phyloP scores from a whole-genome alignment of 1,284 basidiomycete species.

The Boletus coffeatus region DNA sequence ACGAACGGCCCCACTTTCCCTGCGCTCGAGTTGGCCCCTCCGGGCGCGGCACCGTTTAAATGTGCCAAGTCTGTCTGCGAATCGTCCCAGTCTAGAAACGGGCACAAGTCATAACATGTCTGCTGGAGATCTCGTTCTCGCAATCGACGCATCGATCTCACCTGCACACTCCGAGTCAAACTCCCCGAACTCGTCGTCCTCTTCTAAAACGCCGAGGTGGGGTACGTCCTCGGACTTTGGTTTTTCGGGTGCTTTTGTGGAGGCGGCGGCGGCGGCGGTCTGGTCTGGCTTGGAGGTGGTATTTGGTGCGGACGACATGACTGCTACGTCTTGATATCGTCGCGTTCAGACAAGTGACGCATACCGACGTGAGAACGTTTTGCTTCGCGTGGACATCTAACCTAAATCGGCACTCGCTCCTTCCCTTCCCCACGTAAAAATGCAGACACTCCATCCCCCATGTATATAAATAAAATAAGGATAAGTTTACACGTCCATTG shows the following conservation, averaged over 20 bases:
- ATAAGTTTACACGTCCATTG: no score
- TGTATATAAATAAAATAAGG: no score
- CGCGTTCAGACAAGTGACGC: conserved; percentile 8
- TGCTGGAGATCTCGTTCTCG: conserved; percentile 18
- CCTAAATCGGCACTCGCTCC: not conserved
- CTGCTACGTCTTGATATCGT: not conserved
- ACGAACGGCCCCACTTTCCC: conserved; percentile 30
- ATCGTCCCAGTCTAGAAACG: no score
- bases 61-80: no score
- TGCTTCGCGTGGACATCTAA: not conserved
- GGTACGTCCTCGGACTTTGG: conserved; percentile 37
- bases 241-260: conserved; percentile 31
- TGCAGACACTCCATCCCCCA: no score
- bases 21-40: not conserved
- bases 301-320: conserved; percentile 29
- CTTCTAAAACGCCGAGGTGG: conserved; percentile 71
- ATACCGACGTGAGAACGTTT: conserved; percentile 23
- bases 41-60: no score
- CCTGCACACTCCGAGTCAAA: conserved; percentile 58
- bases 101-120: no score
- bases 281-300: conserved; percentile 35
- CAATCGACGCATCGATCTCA: conserved; percentile 25
- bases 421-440: no score
- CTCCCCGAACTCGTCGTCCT: conserved; percentile 84
- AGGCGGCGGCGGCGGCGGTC: conserved; percentile 1